Evolutionary conservation across 495 filamentous ascomycete genomes (phyloP).

Genomic region (Letharia columbiana): DNA sequence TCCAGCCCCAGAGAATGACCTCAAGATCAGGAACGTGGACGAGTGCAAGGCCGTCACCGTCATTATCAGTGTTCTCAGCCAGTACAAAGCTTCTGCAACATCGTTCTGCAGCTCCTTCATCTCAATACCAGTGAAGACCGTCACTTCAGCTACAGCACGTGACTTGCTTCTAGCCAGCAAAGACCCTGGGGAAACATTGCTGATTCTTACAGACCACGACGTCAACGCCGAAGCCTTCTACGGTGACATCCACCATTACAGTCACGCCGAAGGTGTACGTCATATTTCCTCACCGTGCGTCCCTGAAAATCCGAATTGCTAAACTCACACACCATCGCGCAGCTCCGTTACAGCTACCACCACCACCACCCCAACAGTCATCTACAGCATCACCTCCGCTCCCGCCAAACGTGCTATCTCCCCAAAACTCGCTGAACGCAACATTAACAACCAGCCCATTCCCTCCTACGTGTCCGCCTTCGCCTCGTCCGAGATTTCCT

Average conservation of each 20-base stretch:
- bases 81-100: not conserved
- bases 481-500: not conserved
- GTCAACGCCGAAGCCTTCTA: not conserved
- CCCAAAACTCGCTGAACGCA: not conserved
- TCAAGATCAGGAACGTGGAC: not conserved
- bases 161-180: not conserved
- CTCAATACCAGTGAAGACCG: not conserved
- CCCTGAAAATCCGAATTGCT: not conserved
- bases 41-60: conserved; percentile 1
- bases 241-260: not conserved
- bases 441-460: not conserved
- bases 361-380: not conserved
- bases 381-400: not conserved
- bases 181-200: not conserved
- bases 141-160: not conserved
- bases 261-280: not conserved
- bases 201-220: not conserved
- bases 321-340: not conserved
- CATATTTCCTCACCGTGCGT: not conserved
- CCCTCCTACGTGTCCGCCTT: not conserved
- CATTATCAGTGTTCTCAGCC: not conserved
- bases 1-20: not conserved
- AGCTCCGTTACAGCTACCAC: not conserved
- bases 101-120: conserved; percentile 1
- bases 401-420: not conserved